These are phyloP conservation scores for Cicer pinnatifidum DNA, from an alignment of 306 rosid genomes.

Conservation along the genomic window DNA sequence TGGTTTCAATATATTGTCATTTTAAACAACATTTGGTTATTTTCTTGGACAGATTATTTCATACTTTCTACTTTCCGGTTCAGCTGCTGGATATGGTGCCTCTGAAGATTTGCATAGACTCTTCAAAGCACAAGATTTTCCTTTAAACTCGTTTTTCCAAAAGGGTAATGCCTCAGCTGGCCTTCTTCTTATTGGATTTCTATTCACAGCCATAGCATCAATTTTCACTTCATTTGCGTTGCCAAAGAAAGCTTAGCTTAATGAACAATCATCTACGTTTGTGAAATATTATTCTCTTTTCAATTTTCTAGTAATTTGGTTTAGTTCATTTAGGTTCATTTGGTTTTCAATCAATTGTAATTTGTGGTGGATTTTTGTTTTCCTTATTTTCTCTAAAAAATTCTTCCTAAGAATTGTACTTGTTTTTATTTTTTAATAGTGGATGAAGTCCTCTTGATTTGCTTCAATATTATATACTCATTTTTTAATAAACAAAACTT, in stretches of 20 bases:
- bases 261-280: not conserved
- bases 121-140: not conserved
- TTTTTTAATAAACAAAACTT: too few relatives aligned
- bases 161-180: slow-evolving; percentile 59
- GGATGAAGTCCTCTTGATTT: not conserved
- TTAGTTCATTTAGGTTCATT: not conserved
- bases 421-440: slow-evolving; percentile 10
- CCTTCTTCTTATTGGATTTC: slow-evolving; percentile 54
- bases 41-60: slow-evolving; percentile 52
- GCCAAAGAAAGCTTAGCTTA: slow-evolving; percentile 39
- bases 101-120: slow-evolving; percentile 40
- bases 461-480: too few relatives aligned
- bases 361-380: slow-evolving; percentile 9
- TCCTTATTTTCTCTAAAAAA: not conserved
- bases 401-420: not conserved
- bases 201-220: slow-evolving; percentile 56
- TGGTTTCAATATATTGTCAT: not conserved
- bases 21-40: not conserved
- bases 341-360: not conserved
- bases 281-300: not conserved
- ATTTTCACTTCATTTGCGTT: slow-evolving; percentile 57
- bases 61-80: slow-evolving; percentile 58
- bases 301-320: not conserved
- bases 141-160: slow-evolving; percentile 38
- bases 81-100: slow-evolving; percentile 68